Base-by-base conservation (phyloP, 306 rosid genomes). In the Benincasa hispida region DNA sequence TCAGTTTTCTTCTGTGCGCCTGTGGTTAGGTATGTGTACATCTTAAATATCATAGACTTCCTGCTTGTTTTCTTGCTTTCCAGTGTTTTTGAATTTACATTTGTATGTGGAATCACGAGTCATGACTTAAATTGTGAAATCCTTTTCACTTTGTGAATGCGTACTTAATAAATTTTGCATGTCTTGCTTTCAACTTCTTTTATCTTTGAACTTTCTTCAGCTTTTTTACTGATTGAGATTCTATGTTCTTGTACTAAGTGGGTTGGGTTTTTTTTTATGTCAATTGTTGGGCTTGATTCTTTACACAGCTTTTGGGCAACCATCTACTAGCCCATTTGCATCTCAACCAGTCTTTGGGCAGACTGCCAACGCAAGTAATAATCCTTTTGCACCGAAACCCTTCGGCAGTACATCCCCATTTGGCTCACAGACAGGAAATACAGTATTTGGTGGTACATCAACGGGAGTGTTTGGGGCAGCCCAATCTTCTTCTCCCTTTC, bases 381-480 rank as follows among this genome's bases (percentile, higher is more conserved):
- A 89, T 81, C 97, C 97, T 41, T 92, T 92, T 87, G 91, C 92
- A 30, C 87, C 98, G 17, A 91, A 87, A 69, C 93, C 99, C 11
- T 95, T 88, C 83, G 96, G 97, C 59, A 86, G 83, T 66, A 63
- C 97, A 21, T 78, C 84, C 56, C 96, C 99, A 32, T 92, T 95
- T 78, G 99, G 97, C 60, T 80, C 89, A 9, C 93, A 89, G 76
- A 68, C 90, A 2, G 90, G 93, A 62, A 76, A 83, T 75, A 82
- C 93, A 54, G 56, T 92, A 21, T 95, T 92, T 69, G 98, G 97
- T 27, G 96, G 99, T 76, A 90, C 96, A 76, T 88, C 98, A 42
- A 90, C 99, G 30, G 96, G 98, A 51, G 99, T 90, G 14, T 90
- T 92, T 88, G 93, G 99, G n/a, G 82, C 89, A 32, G 6, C 95